A percentile compares a stretch with the other conserved stretches of the same genome.
These are phyloP conservation scores for Tricholomella constricta DNA, from an alignment of 768 basidiomycete species.

Conservation along the genomic window DNA sequence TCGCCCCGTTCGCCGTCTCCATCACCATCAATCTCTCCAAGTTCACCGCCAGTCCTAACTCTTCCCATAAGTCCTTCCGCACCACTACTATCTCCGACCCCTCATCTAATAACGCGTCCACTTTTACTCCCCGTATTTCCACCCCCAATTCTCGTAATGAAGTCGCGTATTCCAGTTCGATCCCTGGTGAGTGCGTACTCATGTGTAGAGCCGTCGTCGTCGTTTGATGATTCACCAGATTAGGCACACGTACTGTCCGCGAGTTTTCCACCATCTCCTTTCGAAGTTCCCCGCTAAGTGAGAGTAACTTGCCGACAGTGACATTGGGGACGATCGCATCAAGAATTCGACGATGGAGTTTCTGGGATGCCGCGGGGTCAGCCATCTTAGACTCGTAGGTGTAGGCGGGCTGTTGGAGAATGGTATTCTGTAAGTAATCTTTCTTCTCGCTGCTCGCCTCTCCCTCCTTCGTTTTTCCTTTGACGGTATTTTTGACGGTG, in stretches of 20 bases:
- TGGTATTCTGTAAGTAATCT: neutral
- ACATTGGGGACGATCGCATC: too few relatives aligned
- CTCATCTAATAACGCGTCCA: too few relatives aligned
- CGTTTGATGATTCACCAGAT: neutral
- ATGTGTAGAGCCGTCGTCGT: neutral
- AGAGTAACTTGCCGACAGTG: too few relatives aligned
- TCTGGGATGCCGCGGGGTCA: too few relatives aligned
- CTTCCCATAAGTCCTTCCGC: slow-evolving; percentile 9
- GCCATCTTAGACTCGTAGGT: too few relatives aligned
- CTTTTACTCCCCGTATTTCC: too few relatives aligned
- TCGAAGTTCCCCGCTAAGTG: too few relatives aligned
- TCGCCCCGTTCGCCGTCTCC: neutral
- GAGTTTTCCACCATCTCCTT: neutral
- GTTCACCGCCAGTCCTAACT: slow-evolving; percentile 12
- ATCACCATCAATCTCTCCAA: slow-evolving; percentile 9
- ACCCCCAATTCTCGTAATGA: slow-evolving; percentile 11
- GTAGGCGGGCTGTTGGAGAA: neutral
- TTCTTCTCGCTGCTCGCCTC: too few relatives aligned
- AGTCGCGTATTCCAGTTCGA: neutral
- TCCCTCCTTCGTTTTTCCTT: too few relatives aligned
- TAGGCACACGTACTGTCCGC: too few relatives aligned
- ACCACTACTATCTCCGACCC: slow-evolving; percentile 28
- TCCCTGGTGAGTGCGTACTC: too few relatives aligned
- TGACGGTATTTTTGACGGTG: too few relatives aligned
- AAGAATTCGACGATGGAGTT: neutral